Evolutionary conservation across 2,329 filamentous ascomycete genomes (phyloP), one percentile per base, ranked within the genome.

Genomic region (Aspergillus fumigatus): DNA sequence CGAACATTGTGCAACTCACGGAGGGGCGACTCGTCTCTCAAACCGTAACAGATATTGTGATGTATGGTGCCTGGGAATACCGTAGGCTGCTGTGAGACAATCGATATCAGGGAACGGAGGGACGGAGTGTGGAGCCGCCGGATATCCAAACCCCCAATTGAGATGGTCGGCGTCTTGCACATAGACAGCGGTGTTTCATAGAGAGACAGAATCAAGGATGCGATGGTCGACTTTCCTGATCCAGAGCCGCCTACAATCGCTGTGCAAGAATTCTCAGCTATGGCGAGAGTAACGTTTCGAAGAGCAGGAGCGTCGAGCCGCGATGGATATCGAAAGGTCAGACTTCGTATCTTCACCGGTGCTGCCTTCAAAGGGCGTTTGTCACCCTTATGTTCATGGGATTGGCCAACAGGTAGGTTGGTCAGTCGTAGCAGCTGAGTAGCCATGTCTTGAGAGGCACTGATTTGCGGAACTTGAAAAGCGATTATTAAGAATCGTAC

Each of bases 141-240:
- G 47, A 88, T 81, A 2, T 88, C 79, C 2, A 81, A 70, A 0
- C 80, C 81, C 1, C 79, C 82, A 0, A 77, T 62, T 25, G 69
- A 71, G 62, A 91, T 85, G 0, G 81, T 72, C 2, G 68, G 62
- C n/a, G 56, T 38, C n/a, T 53, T 59, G 25, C 51, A 27, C 27
- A 50, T 51, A n/a, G 68, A 65, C 1, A 64, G 53, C 3, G 67
- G 64, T 1, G 72, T 62, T 53, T 78, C 72, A 66, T 94, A 91
- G 0, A 97, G 79, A 1, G 88, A 84, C 3, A 95, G 75, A 0
- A 97, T 78, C 0, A 97, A 76, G 0, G 88, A 84, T 0, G 88
- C 82, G 38, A 97, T 80, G 0, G 93, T 97, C 14, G 88, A 92
- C 75, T 99, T 97, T 1, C 94, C 93, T n/a, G 88, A 90, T 0